Evolutionary conservation across 1,284 basidiomycete species (phyloP).

Genomic region (Heterobasidion annosum): DNA sequence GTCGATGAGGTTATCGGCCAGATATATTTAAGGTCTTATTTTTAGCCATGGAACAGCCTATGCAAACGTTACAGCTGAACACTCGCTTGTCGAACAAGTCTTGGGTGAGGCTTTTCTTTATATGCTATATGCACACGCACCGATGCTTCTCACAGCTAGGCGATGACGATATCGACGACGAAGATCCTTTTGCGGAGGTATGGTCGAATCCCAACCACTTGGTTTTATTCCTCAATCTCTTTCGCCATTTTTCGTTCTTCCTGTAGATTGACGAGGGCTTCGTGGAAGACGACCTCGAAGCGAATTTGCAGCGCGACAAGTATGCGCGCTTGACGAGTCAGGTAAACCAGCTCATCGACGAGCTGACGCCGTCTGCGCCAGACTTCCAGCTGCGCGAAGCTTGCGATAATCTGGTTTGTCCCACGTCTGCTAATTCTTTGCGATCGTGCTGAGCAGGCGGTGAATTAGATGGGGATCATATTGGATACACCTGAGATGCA

Average conservation of each 20-base stretch:
- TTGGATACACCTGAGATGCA: slow-evolving; percentile 86
- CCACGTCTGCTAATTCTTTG: not conserved
- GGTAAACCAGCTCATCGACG: slow-evolving; percentile 81
- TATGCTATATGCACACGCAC: slow-evolving; percentile 1
- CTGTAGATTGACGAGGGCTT: slow-evolving; percentile 83
- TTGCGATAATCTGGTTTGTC: slow-evolving; percentile 78
- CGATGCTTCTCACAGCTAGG: slow-evolving; percentile 40
- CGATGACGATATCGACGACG: slow-evolving; percentile 78
- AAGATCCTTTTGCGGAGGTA: slow-evolving; percentile 92
- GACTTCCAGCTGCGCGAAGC: slow-evolving; percentile 76
- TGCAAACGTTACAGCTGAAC: slow-evolving; percentile 72
- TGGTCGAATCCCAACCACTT: slow-evolving; percentile 8
- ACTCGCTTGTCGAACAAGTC: slow-evolving; percentile 80
- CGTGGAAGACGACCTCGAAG: slow-evolving; percentile 80
- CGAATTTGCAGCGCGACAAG: slow-evolving; percentile 86
- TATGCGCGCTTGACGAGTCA: slow-evolving; percentile 76
- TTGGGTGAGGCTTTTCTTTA: slow-evolving; percentile 46
- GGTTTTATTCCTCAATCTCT: slow-evolving; percentile 2
- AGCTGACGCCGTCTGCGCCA: slow-evolving; percentile 72
- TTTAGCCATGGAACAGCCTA: slow-evolving; percentile 47
- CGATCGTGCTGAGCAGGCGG: slow-evolving; percentile 2
- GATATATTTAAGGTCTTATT: slow-evolving; percentile 1
- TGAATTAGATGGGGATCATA: slow-evolving; percentile 62
- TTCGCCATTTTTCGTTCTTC: not conserved
- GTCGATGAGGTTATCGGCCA: not conserved